phyloP scores from a whole-genome alignment of 2,329 filamentous ascomycete genomes.

The Pleomassaria siparia region DNA sequence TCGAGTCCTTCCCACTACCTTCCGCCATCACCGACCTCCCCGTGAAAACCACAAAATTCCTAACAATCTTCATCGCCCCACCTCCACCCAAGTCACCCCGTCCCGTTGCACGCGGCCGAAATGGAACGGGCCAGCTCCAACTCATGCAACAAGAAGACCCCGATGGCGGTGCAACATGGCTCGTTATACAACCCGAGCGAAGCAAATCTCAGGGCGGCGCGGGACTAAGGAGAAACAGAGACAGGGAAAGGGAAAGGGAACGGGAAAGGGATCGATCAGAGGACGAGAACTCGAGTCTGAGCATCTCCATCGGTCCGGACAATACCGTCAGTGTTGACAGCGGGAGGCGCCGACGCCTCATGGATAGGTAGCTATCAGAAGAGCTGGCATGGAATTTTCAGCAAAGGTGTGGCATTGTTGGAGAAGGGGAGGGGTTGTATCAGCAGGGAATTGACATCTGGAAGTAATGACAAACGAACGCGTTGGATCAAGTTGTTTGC shows the following conservation, averaged over 20 bases:
- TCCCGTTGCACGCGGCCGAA: constrained; percentile 23
- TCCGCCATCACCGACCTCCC: constrained; percentile 31
- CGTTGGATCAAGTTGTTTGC: neutral
- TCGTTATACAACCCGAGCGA: constrained; percentile 40
- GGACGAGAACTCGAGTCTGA: constrained; percentile 37
- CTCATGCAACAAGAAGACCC: constrained; percentile 40
- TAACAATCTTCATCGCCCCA: constrained; percentile 34
- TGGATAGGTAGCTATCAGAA: constrained; percentile 9
- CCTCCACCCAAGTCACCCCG: constrained; percentile 26
- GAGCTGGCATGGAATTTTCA: neutral
- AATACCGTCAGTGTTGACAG: constrained; percentile 44
- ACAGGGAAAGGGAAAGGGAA: too few relatives aligned
- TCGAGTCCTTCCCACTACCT: constrained; percentile 35
- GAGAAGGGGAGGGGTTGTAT: neutral
- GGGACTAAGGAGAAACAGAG: constrained; percentile 14
- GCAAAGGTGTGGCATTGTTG: neutral
- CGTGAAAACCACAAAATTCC: constrained; percentile 27
- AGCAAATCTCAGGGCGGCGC: constrained; percentile 35
- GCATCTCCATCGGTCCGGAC: constrained; percentile 41
- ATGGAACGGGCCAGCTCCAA: constrained; percentile 31
- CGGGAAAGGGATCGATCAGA: constrained; percentile 20
- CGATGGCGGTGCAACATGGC: constrained; percentile 38
- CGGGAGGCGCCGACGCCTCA: constrained; percentile 32
- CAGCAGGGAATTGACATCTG: neutral
- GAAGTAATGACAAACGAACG: neutral